Base-by-base conservation (phyloP, 106 monocot species). In the Vanilla planifolia region DNA sequence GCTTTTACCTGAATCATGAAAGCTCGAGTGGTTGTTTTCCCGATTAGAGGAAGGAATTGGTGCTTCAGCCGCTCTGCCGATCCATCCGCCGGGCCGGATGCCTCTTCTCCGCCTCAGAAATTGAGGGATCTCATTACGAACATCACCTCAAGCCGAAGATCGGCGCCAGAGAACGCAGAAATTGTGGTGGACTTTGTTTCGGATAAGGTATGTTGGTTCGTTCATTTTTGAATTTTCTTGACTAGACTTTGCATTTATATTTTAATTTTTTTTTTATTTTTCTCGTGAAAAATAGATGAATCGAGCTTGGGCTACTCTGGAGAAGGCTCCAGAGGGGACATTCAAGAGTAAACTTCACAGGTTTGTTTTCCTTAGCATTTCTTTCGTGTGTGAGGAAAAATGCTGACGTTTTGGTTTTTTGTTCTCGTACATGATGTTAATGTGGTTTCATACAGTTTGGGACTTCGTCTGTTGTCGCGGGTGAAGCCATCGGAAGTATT, bases 401-500 rank as follows among this genome's bases (percentile, higher is more conserved):
- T 25, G 22, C 59, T 33, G 29, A 10, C 23, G 23, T 75, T 50
- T 43, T 47, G 21, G 34, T 64, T 70, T n/a, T 22, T 20, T 17
- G 19, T n/a, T 21, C 20, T 17, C n/a, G 4, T 68, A 14, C 25
- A 51, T 32, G 28, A 2, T 29, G 33, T 27, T 25, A 13, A 8
- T 73, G 30, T 36, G 68, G 14, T 51, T 82, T 36, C 3, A 5
- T 78, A 73, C 81, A 95, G 89, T 46, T 62, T 98, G 47, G 98
- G 98, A 10, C 68, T 88, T 74, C 71, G 78, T 70, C 67, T 98
- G 51, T 24, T 92, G 62, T 92, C 91, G 7, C 46, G 71, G 46
- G 92, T 92, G 61, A 81, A 79, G 53, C 98, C 98, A 2, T 92
- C 98, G 4, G 92, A 98, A 65, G 76, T 81, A 4, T 85, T 98